phyloP scores from a whole-genome alignment of 768 basidiomycete species.

The Panaeolus papilionaceus region DNA sequence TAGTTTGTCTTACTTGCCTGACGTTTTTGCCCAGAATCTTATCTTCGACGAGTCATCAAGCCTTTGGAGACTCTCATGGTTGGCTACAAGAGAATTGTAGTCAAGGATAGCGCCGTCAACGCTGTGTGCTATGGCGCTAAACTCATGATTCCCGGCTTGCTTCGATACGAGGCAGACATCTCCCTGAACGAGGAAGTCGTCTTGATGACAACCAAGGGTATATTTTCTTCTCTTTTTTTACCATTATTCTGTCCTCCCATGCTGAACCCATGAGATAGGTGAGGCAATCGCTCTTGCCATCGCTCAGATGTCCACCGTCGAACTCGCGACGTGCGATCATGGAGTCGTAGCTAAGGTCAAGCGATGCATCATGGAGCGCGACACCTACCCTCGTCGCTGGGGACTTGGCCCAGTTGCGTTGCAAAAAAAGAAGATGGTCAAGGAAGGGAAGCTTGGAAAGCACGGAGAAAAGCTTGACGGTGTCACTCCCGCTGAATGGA shows the following conservation, averaged over 20 bases:
- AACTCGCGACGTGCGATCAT: slow-evolving; percentile 97
- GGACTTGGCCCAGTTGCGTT: slow-evolving; percentile 97
- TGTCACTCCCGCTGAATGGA: slow-evolving; percentile 91
- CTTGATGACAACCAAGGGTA: slow-evolving; percentile 98
- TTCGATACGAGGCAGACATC: slow-evolving; percentile 96
- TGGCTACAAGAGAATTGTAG: slow-evolving; percentile 98
- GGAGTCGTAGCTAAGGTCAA: slow-evolving; percentile 99
- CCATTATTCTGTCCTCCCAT: background rate
- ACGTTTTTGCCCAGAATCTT: slow-evolving; percentile 72
- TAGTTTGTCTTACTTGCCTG: slow-evolving; percentile 6
- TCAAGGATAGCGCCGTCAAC: slow-evolving; percentile 99
- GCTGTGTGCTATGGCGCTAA: slow-evolving; percentile 99
- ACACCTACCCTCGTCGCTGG: slow-evolving; percentile 98
- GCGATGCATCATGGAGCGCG: slow-evolving; percentile 99
- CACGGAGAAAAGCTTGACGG: slow-evolving; percentile 90
- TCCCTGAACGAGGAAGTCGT: slow-evolving; percentile 95
- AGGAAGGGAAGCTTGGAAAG: slow-evolving; percentile 96
- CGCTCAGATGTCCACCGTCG: slow-evolving; percentile 98
- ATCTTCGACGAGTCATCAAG: slow-evolving; percentile 92
- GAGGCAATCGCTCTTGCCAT: slow-evolving; percentile 95
- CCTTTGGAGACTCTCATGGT: slow-evolving; percentile 94
- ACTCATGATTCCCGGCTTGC: slow-evolving; percentile 98
- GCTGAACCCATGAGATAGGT: slow-evolving; percentile 45
- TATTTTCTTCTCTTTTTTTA: slow-evolving; percentile 4
- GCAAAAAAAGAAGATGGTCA: slow-evolving; percentile 98